A percentile compares a stretch with the other conserved stretches of the same genome.
Evolutionary conservation across 2,329 filamentous ascomycete genomes (phyloP).

Genomic region (Xenosphaeropsis pyriputrescens): DNA sequence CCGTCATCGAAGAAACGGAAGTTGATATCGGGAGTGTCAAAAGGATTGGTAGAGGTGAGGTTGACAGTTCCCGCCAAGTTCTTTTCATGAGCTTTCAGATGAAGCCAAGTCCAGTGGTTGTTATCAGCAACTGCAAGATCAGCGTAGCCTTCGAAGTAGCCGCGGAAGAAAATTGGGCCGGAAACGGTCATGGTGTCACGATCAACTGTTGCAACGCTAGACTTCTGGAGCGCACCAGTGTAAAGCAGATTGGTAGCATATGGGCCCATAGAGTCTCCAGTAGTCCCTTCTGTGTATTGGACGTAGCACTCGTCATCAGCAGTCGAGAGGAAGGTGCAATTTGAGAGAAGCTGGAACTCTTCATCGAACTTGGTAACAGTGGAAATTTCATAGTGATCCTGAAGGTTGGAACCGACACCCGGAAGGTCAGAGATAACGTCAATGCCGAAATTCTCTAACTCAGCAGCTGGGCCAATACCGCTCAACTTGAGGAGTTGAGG

Average conservation of each 20-base stretch:
- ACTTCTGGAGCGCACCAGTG: constrained; percentile 12
- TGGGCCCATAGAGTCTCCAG: constrained; percentile 6
- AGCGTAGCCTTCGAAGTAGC: constrained; percentile 26
- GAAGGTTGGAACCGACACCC: constrained; percentile 40
- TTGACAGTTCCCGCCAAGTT: constrained; percentile 46
- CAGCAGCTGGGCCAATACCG: constrained; percentile 22
- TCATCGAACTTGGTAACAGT: constrained; percentile 23
- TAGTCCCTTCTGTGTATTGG: constrained; percentile 5
- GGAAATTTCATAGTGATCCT: constrained; percentile 36
- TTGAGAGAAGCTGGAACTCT: constrained; percentile 20
- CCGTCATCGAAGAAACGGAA: constrained; percentile 39
- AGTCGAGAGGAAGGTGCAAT: constrained; percentile 18
- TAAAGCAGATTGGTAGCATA: constrained; percentile 33
- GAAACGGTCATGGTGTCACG: constrained; percentile 20
- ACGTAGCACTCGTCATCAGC: constrained; percentile 20
- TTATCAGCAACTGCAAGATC: constrained; percentile 19
- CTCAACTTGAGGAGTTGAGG: constrained; percentile 29
- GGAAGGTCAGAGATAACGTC: constrained; percentile 36
- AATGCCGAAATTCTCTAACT: constrained; percentile 26
- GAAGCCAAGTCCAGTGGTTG: constrained; percentile 21
- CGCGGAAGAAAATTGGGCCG: constrained; percentile 17
- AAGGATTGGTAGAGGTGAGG: constrained; percentile 44
- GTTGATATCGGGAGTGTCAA: constrained; percentile 43
- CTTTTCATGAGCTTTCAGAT: constrained; percentile 46
- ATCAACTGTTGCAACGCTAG: constrained; percentile 23